Percentiles rank a stretch among this genome's conserved stretches.
Evolutionary conservation across 2,329 filamentous ascomycete species (phyloP).

Genomic region (Dendrostoma leiphaemia): DNA sequence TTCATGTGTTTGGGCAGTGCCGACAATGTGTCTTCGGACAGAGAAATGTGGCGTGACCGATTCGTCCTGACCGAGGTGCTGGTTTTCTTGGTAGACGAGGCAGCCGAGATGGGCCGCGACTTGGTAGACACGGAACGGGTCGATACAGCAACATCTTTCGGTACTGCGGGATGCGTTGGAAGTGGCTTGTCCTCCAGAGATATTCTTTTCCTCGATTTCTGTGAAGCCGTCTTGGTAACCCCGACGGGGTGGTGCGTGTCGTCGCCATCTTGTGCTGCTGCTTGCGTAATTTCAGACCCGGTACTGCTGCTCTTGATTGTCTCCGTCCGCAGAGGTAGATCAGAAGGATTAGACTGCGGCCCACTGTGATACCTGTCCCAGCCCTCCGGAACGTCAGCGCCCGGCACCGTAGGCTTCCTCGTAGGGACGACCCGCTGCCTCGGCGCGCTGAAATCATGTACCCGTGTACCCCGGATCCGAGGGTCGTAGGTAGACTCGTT

Average conservation of each 20-base stretch:
- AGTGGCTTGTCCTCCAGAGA: constrained; percentile 23
- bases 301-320: constrained; percentile 9
- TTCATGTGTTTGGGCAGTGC: constrained; percentile 64
- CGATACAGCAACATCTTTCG: constrained; percentile 33
- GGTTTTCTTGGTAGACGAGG: constrained; percentile 21
- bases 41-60: constrained; percentile 52
- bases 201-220: constrained; percentile 7
- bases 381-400: constrained; percentile 14
- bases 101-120: constrained; percentile 23
- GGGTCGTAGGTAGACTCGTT: constrained; percentile 57
- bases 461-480: constrained; percentile 60
- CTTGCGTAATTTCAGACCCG: constrained; percentile 10
- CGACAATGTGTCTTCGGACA: constrained; percentile 43
- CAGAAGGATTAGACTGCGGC: neutral
- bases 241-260: neutral
- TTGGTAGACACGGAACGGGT: constrained; percentile 30
- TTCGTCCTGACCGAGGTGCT: constrained; percentile 36
- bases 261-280: constrained; percentile 1
- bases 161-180: constrained; percentile 31
- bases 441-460: constrained; percentile 66
- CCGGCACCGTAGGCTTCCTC: constrained; percentile 12
- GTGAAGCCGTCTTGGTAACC: constrained; percentile 11
- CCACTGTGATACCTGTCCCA: constrained; percentile 4
- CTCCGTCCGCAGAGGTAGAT: constrained; percentile 6
- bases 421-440: constrained; percentile 35